Evolutionary conservation across 2,329 filamentous ascomycete genomes (phyloP), one percentile per base, ranked within the genome.

Genomic region (Huntiella savannae): DNA sequence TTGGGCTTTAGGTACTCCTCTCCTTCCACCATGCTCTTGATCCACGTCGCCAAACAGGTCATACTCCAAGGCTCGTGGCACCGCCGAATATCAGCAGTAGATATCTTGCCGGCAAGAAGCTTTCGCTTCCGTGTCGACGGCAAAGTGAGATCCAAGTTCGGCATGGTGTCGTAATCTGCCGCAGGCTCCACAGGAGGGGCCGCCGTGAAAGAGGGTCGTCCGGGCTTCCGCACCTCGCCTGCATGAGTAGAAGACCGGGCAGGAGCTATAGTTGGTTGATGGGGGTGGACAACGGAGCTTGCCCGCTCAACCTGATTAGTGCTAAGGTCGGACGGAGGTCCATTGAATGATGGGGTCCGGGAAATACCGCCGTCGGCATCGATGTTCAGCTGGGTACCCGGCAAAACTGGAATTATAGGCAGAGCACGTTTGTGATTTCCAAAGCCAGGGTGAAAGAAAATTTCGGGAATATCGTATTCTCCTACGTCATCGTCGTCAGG

Each of bases 211-310:
- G 40, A 43, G 6, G 40, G 19, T 32, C 40, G 28, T 10, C 13
- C 13, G 6, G 40, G n/a, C 54, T 68, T 71, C 35, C 75, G 67
- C 54, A 78, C 73, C 52, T 79, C 79, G 35, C 93, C 82, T 35
- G 87, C 87, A 63, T 98, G 91, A 6, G 91, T 98, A 61, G 92
- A 87, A 33, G 91, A 95, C 49, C 91, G 75, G 35, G 83, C 79
- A n/a, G 91, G 86, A 28, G 86, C 73, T 28, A 88, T 72, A 49
- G 78, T 73, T 33, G 87, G 86, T 5, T 82, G 82, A 52, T 79
- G 83, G 56, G 78, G 83, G 58, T 92, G 83, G 52, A 76, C 85
- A 48, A 96, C 62, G 28, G 88, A 96, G 33, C 84, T 82, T 4
- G 84, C 91, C 55, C 85, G 71, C 53, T 78, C 74, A 13, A 52